Base-by-base conservation (phyloP, 2,329 filamentous ascomycete species). In the Laburnicola sp. region DNA sequence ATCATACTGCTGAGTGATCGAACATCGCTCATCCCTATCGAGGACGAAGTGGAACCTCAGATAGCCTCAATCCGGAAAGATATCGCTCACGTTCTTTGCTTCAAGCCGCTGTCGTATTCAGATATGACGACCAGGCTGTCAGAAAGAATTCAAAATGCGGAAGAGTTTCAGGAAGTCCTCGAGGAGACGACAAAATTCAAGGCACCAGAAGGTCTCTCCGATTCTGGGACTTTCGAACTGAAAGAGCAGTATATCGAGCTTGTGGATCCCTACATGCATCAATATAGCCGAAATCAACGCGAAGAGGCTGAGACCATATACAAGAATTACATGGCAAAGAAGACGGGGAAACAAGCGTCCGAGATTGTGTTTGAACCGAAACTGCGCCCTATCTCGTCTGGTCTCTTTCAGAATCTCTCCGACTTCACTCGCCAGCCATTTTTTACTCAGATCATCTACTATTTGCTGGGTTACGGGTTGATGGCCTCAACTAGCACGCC, bases 241-340 rank as follows among this genome's bases (percentile, higher is more conserved):
- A 94, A 92, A 68, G 85, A 88, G 3, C 84, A 96, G 54, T 94
- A 87, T 63, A 82, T 97, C 34, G 88, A 93, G 60, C 83, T 95
- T 40, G 85, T 99, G 44, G 95, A 99, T 69, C 94, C 95, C 0
- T 99, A 97, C 70, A 94, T 92, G 65, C 89, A 92, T 5, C 91
- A 97, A 68, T 99, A 96, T 73, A 95, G 86, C 65, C 96, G 96
- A 69, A 99, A 99, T 65, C 93, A 97, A 71, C 85, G 94, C 44
- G 94, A 99, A 68, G 94, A 99, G 71, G 91, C 93, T 0, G 94
- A 99, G 73, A 86, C 84, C 60, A 88, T 91, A 2, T 97, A 94
- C 76, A 91, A 88, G 63, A 87, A 88, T 65, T 88, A 89, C 78
- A 86, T 94, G 78, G 89, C 91, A 8, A 91, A 91, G 75, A 91